These are phyloP conservation scores for Sphaerobolus stellatus DNA, from an alignment of 1,284 basidiomycete genomes.

Conservation along the genomic window DNA sequence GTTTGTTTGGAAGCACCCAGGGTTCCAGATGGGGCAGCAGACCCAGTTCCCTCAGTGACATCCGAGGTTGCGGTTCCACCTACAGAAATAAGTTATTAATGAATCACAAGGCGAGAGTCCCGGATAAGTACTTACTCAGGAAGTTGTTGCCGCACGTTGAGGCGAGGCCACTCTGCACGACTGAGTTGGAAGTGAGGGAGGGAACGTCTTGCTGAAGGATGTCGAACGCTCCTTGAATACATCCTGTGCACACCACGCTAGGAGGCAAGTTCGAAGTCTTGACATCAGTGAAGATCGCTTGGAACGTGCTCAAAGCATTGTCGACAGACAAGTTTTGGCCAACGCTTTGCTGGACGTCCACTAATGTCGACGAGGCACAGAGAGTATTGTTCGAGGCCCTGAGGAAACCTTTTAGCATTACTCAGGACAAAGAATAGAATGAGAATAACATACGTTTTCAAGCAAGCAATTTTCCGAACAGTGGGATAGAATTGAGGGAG, in stretches of 20 bases:
- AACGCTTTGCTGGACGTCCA: constrained; percentile 45
- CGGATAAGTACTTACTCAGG: constrained; percentile 34
- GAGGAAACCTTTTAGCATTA: constrained; percentile 22
- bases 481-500: constrained; percentile 43
- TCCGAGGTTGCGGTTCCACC: constrained; percentile 36
- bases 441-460: constrained; percentile 50
- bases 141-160: constrained; percentile 52
- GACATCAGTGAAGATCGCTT: too few relatives aligned
- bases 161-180: constrained; percentile 31
- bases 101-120: background rate
- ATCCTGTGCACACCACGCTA: constrained; percentile 55
- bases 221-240: constrained; percentile 53
- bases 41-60: constrained; percentile 37
- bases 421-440: background rate
- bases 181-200: constrained; percentile 25
- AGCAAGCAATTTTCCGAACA: constrained; percentile 48
- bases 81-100: constrained; percentile 10
- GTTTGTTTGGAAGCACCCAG: constrained; percentile 18
- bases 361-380: constrained; percentile 52
- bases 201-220: constrained; percentile 42
- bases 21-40: constrained; percentile 21
- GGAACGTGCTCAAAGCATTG: too few relatives aligned
- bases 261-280: constrained; percentile 31
- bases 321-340: too few relatives aligned
- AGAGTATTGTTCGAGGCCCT: constrained; percentile 42